Base-by-base conservation (phyloP, 2,329 filamentous ascomycete species). In the Fusarium equiseti region DNA sequence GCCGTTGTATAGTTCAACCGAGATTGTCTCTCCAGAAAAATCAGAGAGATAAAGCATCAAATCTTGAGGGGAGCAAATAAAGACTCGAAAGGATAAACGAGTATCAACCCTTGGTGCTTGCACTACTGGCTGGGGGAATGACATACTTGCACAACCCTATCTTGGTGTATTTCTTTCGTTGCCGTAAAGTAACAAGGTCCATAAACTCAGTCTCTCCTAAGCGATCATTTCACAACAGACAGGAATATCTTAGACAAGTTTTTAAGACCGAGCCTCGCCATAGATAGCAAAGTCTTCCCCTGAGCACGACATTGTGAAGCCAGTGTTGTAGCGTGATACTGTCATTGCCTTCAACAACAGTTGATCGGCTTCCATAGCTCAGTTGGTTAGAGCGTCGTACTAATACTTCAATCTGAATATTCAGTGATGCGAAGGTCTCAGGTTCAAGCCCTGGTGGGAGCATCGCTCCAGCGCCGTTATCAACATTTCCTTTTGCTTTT, bases 341-440 rank as follows among this genome's bases (percentile, higher is more conserved):
- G 3, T 2, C 0, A 1, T 0, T 12, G 0, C 3, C 7, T 26
- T 11, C 18, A 70, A 64, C 49, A 51, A 55, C 45, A 66, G 59
- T 58, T 71, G 67, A 68, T 71, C 63, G 73, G 73, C 73, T 75
- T 75, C 73, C 73, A 71, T 75, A 75, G 73, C 73, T 74, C 73
- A 74, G 73, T 74, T 74, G 72, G 72, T 74, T 74, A 74, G 72
- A 74, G 72, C 73, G 70, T 75, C 73, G 73, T 75, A 75, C 73
- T 75, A 73, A 74, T 74, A 75, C 70, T 73, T 68, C 65, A 70
- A 22, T 55, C 66, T 51, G 66, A 68, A 70, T 63, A 63, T 57
- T 60, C 60, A 63, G 72, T 75, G 52, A 75, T 74, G 72, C 70
- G 72, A 64, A 73, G 72, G 73, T 73, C 72, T 72, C 72, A 75